phyloP scores from a whole-genome alignment of 163 green algal genomes.

The Trebouxiophyceae sp. region DNA sequence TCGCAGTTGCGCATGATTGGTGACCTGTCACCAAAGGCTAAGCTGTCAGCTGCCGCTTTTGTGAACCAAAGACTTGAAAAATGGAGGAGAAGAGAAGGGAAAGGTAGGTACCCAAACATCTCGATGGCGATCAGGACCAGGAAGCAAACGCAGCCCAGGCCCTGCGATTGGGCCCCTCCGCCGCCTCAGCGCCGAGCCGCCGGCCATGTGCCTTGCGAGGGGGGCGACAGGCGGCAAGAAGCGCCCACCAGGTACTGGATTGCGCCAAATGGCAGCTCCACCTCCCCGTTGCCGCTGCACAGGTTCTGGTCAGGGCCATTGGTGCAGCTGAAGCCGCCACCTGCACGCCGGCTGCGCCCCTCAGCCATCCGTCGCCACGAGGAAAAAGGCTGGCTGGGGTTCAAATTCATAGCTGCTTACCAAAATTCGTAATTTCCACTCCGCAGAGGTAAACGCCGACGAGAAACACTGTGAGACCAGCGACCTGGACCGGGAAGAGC shows the following conservation, averaged over 20 bases:
- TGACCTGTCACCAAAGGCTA: too few species aligned
- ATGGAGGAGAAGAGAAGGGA: too few species aligned
- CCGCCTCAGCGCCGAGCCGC: too few species aligned
- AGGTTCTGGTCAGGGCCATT: slow-evolving; percentile 12
- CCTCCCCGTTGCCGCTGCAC: slow-evolving; percentile 60
- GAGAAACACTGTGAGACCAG: slow-evolving; percentile 52
- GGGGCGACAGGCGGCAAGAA: too few species aligned
- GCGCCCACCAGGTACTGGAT: slow-evolving; percentile 57
- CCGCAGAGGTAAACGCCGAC: slow-evolving; percentile 3
- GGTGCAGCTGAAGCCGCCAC: slow-evolving; percentile 61
- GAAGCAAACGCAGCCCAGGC: slow-evolving; percentile 47
- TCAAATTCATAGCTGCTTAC: neutral
- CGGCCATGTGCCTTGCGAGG: too few species aligned
- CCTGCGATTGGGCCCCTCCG: too few species aligned
- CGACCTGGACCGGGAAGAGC: slow-evolving; percentile 65
- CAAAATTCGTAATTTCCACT: neutral
- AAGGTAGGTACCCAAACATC: too few species aligned
- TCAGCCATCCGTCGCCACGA: neutral
- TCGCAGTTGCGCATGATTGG: too few species aligned
- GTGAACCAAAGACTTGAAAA: too few species aligned
- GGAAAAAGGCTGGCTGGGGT: neutral
- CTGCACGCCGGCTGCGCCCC: too few species aligned
- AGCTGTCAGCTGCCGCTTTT: too few species aligned
- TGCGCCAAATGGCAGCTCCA: slow-evolving; percentile 60
- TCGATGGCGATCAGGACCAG: slow-evolving; percentile 63